Evolutionary conservation across 2,329 filamentous ascomycete species (phyloP).

Genomic region (Aureobasidium sp.): DNA sequence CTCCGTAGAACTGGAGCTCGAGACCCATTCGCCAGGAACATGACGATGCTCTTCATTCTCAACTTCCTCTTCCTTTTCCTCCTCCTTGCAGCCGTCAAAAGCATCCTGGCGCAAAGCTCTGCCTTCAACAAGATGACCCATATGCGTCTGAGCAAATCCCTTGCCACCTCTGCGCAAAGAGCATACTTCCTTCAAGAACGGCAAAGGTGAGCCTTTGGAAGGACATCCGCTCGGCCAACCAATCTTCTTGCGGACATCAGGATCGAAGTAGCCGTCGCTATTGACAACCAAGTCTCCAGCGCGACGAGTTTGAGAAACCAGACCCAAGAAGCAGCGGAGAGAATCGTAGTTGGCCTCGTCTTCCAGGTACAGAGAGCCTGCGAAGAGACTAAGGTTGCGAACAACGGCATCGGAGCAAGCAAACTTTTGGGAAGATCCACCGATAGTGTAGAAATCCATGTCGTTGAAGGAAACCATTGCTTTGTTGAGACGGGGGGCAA

Average conservation of each 20-base stretch:
- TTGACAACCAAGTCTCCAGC: neutral
- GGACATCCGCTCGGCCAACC: too few species aligned
- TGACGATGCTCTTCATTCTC: neutral
- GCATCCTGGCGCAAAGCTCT: neutral
- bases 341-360: neutral
- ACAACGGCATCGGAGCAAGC: neutral
- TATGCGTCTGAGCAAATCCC: neutral
- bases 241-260: neutral
- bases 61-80: neutral
- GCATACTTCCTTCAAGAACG: neutral
- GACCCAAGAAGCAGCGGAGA: neutral
- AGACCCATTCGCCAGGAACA: neutral
- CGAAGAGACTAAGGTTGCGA: neutral
- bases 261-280: neutral
- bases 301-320: neutral
- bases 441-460: neutral
- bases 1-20: neutral
- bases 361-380: neutral
- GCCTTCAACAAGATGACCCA: neutral
- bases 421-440: fast-evolving
- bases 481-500: neutral
- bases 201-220: neutral
- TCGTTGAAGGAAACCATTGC: neutral
- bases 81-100: neutral
- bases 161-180: neutral